phyloP scores from a whole-genome alignment of 441 rosid species.

The Flueggea neowawraea region DNA sequence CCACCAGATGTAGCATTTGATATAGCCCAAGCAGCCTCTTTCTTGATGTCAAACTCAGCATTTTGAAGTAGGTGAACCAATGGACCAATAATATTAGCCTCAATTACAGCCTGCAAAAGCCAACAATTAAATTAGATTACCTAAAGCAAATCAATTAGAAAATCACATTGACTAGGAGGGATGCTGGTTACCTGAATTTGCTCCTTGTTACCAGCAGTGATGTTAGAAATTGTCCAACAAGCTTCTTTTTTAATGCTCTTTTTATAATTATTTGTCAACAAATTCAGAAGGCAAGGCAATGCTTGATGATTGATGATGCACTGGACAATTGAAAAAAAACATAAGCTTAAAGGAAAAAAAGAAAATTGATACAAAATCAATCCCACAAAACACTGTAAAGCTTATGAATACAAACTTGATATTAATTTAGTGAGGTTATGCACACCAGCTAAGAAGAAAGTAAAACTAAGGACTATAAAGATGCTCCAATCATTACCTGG shows the following conservation, averaged over 20 bases:
- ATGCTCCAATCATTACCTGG: conserved; percentile 44
- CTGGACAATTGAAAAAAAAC: conserved; percentile 26
- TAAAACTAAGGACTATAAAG: not conserved
- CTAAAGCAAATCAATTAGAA: conserved; percentile 2
- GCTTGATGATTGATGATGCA: conserved; percentile 69
- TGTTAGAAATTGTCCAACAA: conserved; percentile 96
- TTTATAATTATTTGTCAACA: conserved; percentile 62
- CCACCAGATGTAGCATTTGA: conserved; percentile 93
- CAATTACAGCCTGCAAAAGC: conserved; percentile 63
- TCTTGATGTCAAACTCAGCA: conserved; percentile 94
- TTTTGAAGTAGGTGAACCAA: conserved; percentile 67
- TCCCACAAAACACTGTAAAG: too few relatives aligned
- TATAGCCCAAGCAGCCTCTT: conserved; percentile 90
- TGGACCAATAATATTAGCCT: conserved; percentile 57
- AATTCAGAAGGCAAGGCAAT: conserved; percentile 64
- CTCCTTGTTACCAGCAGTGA: conserved; percentile 88
- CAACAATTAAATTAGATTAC: not conserved
- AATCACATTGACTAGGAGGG: conserved; percentile 2
- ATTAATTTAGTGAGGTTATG: too few relatives aligned
- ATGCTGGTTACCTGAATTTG: conserved; percentile 69
- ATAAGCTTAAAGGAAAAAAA: conserved; percentile 2
- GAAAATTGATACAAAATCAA: not conserved
- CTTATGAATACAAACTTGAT: too few relatives aligned
- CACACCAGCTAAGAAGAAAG: not conserved
- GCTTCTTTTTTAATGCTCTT: conserved; percentile 95